Base-by-base conservation (phyloP, 2,329 filamentous ascomycete genomes). In the Colletotrichum australisinense region DNA sequence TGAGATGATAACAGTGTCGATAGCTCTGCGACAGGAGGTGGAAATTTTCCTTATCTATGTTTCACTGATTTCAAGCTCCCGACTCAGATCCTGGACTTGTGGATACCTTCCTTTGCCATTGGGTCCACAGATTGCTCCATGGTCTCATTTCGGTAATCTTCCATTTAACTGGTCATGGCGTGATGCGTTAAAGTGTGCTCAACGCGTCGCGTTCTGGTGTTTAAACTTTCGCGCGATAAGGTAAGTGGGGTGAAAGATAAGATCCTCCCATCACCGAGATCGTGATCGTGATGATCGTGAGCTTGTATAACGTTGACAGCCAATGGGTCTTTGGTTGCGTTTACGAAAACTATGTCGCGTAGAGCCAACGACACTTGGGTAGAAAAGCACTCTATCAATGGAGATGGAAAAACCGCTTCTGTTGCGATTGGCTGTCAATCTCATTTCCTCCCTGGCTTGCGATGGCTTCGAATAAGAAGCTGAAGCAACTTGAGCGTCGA, bases 21-120 rank as follows among this genome's bases (percentile, higher is more conserved):
- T 35, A 56, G 64, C 26, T 67, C 49, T 59, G 53, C 42, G 58
- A 9, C 26, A 30, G 60, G 35, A 60, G 46, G 58, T 9, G 71
- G 49, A 71, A 70, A 73, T 32, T 62, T 69, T 60, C 56, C 46
- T n/a, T 49, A 57, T 71, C 55, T 66, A 60, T 53, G 63, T 65
- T 65, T 65, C 52, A 30, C 32, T 26, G 30, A 38, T 5, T 22
- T 46, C 19, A 1, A 56, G 63, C 63, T 56, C 11, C 32, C 63
- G 63, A 42, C 52, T 65, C 63, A 12, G 52, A 56, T 56, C 22
- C 63, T 26, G 19, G 28, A 73, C 4, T 57, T 53, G 56, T 38
- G 66, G 67, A 65, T 57, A 63, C 42, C 38, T 57, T 9, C n/a
- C 26, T 8, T 14, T 26, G 19, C 19, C 52, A 24, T 7, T 5